Evolutionary conservation across 1,284 basidiomycete species (phyloP), one percentile per base, ranked within the genome.

Genomic region (Cutaneotrichosporon mucoides): DNA sequence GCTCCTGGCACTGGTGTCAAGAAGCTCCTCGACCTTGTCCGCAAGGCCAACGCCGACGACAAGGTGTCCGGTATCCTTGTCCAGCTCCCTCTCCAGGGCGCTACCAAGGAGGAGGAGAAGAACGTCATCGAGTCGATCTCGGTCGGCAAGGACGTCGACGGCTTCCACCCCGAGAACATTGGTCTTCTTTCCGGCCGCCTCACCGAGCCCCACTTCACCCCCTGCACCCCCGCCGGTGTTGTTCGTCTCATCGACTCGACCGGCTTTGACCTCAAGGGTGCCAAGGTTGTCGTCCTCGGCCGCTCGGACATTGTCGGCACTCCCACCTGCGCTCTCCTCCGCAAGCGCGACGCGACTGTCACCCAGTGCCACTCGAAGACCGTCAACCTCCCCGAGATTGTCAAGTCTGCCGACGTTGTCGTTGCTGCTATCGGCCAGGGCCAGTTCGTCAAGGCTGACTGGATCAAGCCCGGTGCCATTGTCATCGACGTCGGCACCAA

Each of bases 111-210:
- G 36, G 92, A 87, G 37, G 95, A 98, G 78, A 88, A 94, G 63
- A 82, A 84, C 35, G 89, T 99, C 56, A 96, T 94, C 44, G 95
- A 98, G 79, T 87, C 91, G n/a, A 86, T 99, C 67, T 88, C 86
- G 64, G 92, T 93, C 12, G 84, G 87, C 74, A 99, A 99, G 81
- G 96, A 99, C 71, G 90, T 99, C 60, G 96, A 99, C 79, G 96
- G 95, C 54, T 99, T 99, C 83, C 93, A 98, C 81, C 92, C 95
- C 6, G 95, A 97, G 79, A 99, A 99, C 80, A 98, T 99, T 68
- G 96, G 96, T 35, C 89, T 93, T 68, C 84, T 99, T 52, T 88
- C 89, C 49, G 96, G 92, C 60, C 88, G 93, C 68, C 90, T 93
- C 49, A 88, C 90, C 36, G 86, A 86, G 35, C 96, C 96, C 35